Base-by-base conservation (phyloP, 2,329 filamentous ascomycete genomes). In the Colletotrichum godetiae region DNA sequence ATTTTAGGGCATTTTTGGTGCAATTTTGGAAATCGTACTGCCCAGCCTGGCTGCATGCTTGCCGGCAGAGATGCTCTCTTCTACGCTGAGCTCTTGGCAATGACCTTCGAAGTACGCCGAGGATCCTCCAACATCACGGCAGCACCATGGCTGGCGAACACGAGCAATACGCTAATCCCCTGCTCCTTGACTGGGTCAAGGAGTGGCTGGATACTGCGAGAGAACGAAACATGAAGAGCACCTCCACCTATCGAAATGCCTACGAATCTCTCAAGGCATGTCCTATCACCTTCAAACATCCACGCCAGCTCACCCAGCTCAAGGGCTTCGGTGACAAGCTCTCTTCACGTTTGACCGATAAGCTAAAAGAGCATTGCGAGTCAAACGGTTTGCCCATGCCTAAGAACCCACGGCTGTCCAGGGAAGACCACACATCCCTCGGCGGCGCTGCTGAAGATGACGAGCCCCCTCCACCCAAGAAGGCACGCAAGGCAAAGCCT, bases 231-330 rank as follows among this genome's bases (percentile, higher is more conserved):
- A 89, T 90, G 22, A 95, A 94, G 79, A 92, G 92, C 27, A 83
- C 91, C 29, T 90, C 88, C n/a, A 92, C 90, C 0, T 96, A 95
- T 81, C 93, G 90, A 75, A 91, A 92, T 77, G 94, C 94, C 1
- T 94, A 94, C 78, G 88, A 94, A 71, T 93, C 94, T 2, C 89
- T 97, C 81, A 94, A 92, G 81, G 90, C 90, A 13, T 95, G 93
- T 75, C 94, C 94, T 0, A 84, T 94, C 52, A 82, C 84, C 1
- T 94, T 95, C 76, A 84, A 88, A 22, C 94, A 97, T 79, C 94
- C 94, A 2, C 91, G 91, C 6, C 89, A 95, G 82, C 89, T 94
- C 1, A 88, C 92, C 77, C 89, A 92, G 76, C 87, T 97, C n/a
- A 91, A 91, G 73, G 93, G 93, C 0, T 91, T 95, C 72, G 94